Percentiles rank a stretch among this genome's conserved stretches.
These are phyloP conservation scores for Eustoma russellianum DNA, from an alignment of 257 asterid genomes.

Conservation along the genomic window DNA sequence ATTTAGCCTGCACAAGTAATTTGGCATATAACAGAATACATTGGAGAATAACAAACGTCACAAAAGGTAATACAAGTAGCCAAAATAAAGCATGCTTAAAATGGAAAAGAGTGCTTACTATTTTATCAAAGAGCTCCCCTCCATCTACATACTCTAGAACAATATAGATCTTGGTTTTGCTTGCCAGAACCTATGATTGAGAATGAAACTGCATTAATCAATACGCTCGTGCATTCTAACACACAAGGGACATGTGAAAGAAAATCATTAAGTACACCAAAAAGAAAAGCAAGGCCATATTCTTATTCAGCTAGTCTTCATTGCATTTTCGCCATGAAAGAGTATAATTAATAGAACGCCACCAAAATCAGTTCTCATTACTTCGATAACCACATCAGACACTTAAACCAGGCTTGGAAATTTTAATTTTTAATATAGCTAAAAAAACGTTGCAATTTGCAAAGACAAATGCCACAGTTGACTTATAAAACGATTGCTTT, in stretches of 20 bases:
- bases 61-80: neutral
- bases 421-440: too few relatives aligned
- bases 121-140: constrained; percentile 81
- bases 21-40: neutral
- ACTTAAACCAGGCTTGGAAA: too few relatives aligned
- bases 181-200: constrained; percentile 58
- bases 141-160: constrained; percentile 74
- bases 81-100: neutral
- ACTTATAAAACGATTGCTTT: too few relatives aligned
- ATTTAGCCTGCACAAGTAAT: constrained; percentile 38
- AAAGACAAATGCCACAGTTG: too few relatives aligned
- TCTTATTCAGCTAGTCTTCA: too few relatives aligned
- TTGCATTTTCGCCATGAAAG: too few relatives aligned
- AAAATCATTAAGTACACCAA: neutral
- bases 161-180: constrained; percentile 73
- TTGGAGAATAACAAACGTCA: too few relatives aligned
- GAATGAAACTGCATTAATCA: neutral
- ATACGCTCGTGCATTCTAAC: neutral
- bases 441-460: neutral
- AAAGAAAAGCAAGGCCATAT: neutral
- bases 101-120: constrained; percentile 32
- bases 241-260: neutral
- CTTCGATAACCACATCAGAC: too few relatives aligned
- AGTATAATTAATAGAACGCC: too few relatives aligned
- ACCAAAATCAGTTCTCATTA: too few relatives aligned